A percentile compares a stretch with the other conserved stretches of the same genome.
Evolutionary conservation across 2,329 filamentous ascomycete genomes (phyloP).

Genomic region (Xylariaceae sp.): DNA sequence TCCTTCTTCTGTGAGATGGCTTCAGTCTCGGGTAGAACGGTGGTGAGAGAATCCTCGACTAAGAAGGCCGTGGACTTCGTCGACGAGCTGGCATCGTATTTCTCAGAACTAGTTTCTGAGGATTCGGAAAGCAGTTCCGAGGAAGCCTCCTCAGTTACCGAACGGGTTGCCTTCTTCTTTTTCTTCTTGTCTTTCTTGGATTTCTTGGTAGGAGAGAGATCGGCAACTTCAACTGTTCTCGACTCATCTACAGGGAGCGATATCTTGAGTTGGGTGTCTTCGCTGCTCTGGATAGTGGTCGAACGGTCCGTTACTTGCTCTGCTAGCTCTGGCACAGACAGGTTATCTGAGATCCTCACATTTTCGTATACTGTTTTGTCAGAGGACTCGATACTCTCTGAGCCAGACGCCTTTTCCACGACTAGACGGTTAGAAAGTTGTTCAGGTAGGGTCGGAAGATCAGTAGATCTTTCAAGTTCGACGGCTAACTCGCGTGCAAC

Average conservation of each 20-base stretch:
- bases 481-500: background rate
- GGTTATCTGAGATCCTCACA: conserved; percentile 21
- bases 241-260: background rate
- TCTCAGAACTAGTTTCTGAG: background rate
- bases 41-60: background rate
- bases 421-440: conserved; percentile 2
- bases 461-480: conserved; percentile 1
- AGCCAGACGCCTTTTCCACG: background rate
- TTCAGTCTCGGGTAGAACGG: background rate
- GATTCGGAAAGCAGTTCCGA: conserved; percentile 12
- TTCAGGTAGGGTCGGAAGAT: background rate
- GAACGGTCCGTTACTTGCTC: background rate
- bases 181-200: conserved; percentile 36
- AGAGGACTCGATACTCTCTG: conserved; percentile 18
- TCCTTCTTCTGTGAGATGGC: background rate
- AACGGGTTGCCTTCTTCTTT: conserved; percentile 21
- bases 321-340: background rate
- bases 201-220: conserved; percentile 27
- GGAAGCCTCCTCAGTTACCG: conserved; percentile 10
- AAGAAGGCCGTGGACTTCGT: background rate
- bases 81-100: background rate
- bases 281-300: background rate
- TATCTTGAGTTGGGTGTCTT: background rate
- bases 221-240: conserved; percentile 18
- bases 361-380: conserved; percentile 35